Evolutionary conservation across 768 basidiomycete genomes (phyloP), one percentile per base, ranked within the genome.

Genomic region (Tylopilus sp.): DNA sequence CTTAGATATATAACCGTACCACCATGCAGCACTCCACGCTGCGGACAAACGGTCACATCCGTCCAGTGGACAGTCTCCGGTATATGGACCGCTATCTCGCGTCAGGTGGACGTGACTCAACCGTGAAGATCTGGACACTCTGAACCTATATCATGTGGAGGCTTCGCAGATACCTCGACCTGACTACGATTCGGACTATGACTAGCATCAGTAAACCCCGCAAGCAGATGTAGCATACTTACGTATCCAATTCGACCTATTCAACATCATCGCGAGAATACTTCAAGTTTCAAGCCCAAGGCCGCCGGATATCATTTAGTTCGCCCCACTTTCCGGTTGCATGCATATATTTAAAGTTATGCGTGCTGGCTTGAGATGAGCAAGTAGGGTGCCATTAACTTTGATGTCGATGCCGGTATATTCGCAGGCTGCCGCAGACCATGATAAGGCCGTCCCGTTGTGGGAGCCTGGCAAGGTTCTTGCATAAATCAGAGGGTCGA

Each of bases 81-180:
- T 98, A 95, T 71, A 95, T 97, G 86, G 97, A 98, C 69, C 84
- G 88, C 43, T 99, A 97, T 71, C 76, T 98, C 41, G 85, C 91
- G 25, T 89, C 90, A 9, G 97, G 97, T 30, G 93, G 86, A 44
- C 81, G 88, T 46, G 97, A 98, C 71, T 76, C 88, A 18, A 74
- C 77, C 44, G 79, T 95, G 58, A 97, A 95, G 74, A 85, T 95
- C 57, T 98, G 95, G 95, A 91, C 92, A 42, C 73, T 98, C 68
- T 98, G 77, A 76, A 33, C 21, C 10, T 46, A 48, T 52, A 49
- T 56, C 50, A 28, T 25, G 13, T 38, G 40, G 40, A 25, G 30
- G 18, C 21, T 39, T 53, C 21, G 42, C 7, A 26, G 54, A 59
- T 63, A 61, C 56, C 60, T 23, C n/a, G 46, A 54, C 13, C 23